Evolutionary conservation across 495 filamentous ascomycete species (phyloP), one percentile per base, ranked within the genome.

Genomic region (Penicillium roqueforti): DNA sequence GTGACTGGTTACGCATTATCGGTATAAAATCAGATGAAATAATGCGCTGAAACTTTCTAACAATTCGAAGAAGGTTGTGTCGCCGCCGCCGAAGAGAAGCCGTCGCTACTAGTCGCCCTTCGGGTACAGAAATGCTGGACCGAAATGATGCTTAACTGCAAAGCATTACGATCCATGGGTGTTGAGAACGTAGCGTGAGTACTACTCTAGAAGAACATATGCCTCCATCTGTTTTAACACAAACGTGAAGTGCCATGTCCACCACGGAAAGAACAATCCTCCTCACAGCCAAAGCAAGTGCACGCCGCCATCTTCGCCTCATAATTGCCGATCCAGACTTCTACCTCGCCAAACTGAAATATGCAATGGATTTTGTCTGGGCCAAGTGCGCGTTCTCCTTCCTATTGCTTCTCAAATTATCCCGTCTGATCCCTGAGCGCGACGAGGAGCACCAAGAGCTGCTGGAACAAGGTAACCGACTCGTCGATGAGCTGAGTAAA

Each of bases 281-380:
- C 22, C 53, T 66, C 28, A 67, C 72, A 43, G 78, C 78, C 39
- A 81, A 79, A 60, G 49, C 67, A 13, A 74, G 69, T 51, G 76
- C 77, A 9, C 70, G 72, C n/a, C 62, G 75, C 56, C 78, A 81
- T 49, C 71, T 81, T n/a, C 63, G 68, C 6, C 69, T 75, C 22
- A 73, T 78, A 55, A 67, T 68, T 31, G 50, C 61, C 25, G 67
- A 73, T 13, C 68, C 70, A 22, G 62, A 70, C 47, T 63, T 70
- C 29, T 81, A 81, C 53, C 68, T 80, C 13, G 70, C 71, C 8
- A 76, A 73, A 22, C 69, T 81, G 16, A 73, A 71, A 53, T 80
- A 77, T 48, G 73, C 76, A 0, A 79, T 79, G 76, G 78, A 81
- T 48, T 81, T 79, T 44, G 77, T 81, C 22, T 79, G 76, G 76